Percentiles rank a stretch among this genome's conserved stretches.
Evolutionary conservation across 1,139 yeast species (phyloP).

Genomic region (Taiozyma sp.): DNA sequence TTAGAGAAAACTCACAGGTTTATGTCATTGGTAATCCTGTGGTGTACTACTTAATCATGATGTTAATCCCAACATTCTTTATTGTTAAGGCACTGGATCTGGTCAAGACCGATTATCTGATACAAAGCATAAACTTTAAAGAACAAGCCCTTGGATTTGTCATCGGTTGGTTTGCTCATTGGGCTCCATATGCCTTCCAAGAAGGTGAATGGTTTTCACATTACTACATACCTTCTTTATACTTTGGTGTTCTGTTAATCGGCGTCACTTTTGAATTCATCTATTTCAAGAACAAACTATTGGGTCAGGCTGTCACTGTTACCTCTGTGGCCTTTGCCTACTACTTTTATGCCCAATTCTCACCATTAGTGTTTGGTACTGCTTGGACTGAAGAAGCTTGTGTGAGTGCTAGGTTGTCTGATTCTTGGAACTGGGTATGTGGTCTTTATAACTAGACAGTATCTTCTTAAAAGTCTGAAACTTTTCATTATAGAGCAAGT

Average conservation of each 20-base stretch:
- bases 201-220: slow-evolving; percentile 50
- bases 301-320: slow-evolving; percentile 29
- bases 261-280: slow-evolving; percentile 45
- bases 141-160: slow-evolving; percentile 37
- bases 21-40: slow-evolving; percentile 56
- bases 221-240: slow-evolving; percentile 56
- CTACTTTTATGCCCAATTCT: slow-evolving; percentile 34
- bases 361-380: slow-evolving; percentile 44
- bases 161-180: slow-evolving; percentile 55
- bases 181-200: slow-evolving; percentile 45
- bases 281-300: slow-evolving; percentile 26
- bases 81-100: slow-evolving; percentile 10
- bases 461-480: not conserved
- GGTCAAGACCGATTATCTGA: slow-evolving; percentile 10
- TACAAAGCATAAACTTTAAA: slow-evolving; percentile 10
- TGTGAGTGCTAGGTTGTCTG: slow-evolving; percentile 30
- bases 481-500: not conserved
- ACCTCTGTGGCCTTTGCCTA: slow-evolving; percentile 28
- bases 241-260: slow-evolving; percentile 50
- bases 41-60: slow-evolving; percentile 36
- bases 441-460: slow-evolving; percentile 26
- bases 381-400: slow-evolving; percentile 48
- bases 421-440: slow-evolving; percentile 47
- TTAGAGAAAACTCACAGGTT: slow-evolving; percentile 37
- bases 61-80: slow-evolving; percentile 16